phyloP scores from a whole-genome alignment of 2,329 filamentous ascomycete genomes.

The Stemphylium vesicarium region DNA sequence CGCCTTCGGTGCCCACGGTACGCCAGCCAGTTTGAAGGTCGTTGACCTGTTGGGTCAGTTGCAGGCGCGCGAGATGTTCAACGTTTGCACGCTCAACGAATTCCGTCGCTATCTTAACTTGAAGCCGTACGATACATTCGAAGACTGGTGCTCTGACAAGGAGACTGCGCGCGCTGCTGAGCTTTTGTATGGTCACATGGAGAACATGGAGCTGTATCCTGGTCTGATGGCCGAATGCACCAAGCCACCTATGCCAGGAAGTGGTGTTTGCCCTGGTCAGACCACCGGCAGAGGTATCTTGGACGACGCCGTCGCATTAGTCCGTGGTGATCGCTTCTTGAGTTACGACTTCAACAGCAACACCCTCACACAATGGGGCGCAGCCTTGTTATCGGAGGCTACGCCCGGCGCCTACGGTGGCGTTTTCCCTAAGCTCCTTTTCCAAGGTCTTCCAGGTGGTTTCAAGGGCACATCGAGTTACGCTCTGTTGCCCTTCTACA shows the following conservation, averaged over 20 bases:
- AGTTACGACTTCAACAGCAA: constrained; percentile 66
- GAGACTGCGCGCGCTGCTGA: constrained; percentile 67
- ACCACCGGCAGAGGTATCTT: constrained; percentile 77
- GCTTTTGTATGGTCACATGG: constrained; percentile 71
- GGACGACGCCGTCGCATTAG: constrained; percentile 75
- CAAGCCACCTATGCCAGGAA: constrained; percentile 72
- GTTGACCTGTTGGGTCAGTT: constrained; percentile 81
- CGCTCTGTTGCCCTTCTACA: constrained; percentile 59
- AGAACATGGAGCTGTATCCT: constrained; percentile 79
- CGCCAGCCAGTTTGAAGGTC: constrained; percentile 73
- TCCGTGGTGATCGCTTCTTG: constrained; percentile 78
- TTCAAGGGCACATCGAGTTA: constrained; percentile 58
- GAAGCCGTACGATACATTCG: constrained; percentile 77
- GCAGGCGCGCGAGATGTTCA: constrained; percentile 73
- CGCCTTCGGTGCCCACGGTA: constrained; percentile 65
- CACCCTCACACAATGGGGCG: constrained; percentile 56
- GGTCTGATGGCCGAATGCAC: constrained; percentile 78
- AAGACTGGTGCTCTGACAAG: constrained; percentile 82
- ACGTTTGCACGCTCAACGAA: constrained; percentile 79
- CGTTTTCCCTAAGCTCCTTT: constrained; percentile 52
- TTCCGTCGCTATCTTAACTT: constrained; percentile 82
- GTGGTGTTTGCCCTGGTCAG: constrained; percentile 70
- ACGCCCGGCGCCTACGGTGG: constrained; percentile 55
- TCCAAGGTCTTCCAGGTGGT: constrained; percentile 55
- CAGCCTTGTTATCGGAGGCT: constrained; percentile 50